Evolutionary conservation across 331 rosid genomes (phyloP).

Genomic region (Dryas integrifolia): DNA sequence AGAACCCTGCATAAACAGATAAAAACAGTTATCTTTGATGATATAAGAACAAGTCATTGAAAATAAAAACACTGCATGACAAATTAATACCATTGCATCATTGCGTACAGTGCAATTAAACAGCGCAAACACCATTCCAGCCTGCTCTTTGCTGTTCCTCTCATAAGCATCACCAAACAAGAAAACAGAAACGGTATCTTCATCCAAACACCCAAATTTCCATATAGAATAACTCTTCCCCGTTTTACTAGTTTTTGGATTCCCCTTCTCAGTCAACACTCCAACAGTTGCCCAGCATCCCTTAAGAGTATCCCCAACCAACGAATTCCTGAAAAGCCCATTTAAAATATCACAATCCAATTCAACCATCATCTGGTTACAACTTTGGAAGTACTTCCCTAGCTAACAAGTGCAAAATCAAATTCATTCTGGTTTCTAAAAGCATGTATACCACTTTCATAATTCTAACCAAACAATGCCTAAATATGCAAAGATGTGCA

Average conservation of each 20-base stretch:
- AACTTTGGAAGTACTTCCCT: not conserved
- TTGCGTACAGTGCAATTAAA: constrained; percentile 72
- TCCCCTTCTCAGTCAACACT: constrained; percentile 77
- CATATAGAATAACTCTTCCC: constrained; percentile 73
- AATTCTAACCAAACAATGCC: not conserved
- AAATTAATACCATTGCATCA: constrained; percentile 57
- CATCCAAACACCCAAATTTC: constrained; percentile 79
- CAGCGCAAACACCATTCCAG: constrained; percentile 67
- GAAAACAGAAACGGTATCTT: constrained; percentile 61
- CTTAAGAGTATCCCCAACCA: constrained; percentile 66
- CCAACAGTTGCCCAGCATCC: constrained; percentile 94
- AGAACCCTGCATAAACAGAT: constrained; percentile 48
- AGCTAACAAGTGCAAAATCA: not conserved
- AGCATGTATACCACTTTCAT: not conserved
- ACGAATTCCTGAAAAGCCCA: constrained; percentile 53
- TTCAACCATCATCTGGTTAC: not conserved
- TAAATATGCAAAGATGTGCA: constrained; percentile 17
- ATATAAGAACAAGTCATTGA: not conserved
- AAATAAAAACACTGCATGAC: not conserved
- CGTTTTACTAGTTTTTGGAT: constrained; percentile 52
- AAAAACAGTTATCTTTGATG: not conserved
- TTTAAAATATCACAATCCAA: constrained; percentile 9
- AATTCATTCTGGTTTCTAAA: not conserved
- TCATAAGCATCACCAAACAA: constrained; percentile 87
- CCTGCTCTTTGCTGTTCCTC: constrained; percentile 48